Base-by-base conservation (phyloP, 306 rosid species). In the Prosopis cineraria region DNA sequence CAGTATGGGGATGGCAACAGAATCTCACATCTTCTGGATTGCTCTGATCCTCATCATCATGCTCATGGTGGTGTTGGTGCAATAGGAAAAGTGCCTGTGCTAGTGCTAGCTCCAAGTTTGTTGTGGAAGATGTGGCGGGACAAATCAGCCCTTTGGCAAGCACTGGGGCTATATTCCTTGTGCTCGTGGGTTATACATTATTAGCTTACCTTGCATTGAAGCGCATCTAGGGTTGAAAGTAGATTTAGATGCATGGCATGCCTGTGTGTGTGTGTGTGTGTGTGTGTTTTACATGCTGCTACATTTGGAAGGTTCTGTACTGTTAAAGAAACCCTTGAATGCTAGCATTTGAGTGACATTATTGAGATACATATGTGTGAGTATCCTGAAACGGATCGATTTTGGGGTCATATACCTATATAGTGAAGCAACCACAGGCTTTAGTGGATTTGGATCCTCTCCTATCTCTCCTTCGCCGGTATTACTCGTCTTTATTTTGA, bases 111-210 rank as follows among this genome's bases (percentile, higher is more conserved):
- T 93, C 95, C 87, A 89, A 70, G 70, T 88, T 91, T 69, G 65
- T 93, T 13, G 97, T 91, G 44, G 92, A 93, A 70, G 98, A 93
- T 76, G 86, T 91, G 72, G 83, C 27, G 67, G 93, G 95, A 7
- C 94, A 93, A 70, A 85, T 93, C 48, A 87, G 86, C 67, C 87
- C 97, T 67, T 31, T 47, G 45, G 81, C 74, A 60, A 79, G 98
- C 85, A 68, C 83, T 52, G 85, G 85, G 20, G 84, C 81, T 25
- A 64, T 93, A 90, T 43, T 85, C 41, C 76, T 88, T 67, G 91
- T 93, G 98, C 86, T 93, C 80, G 86, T 91, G 71, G 92, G 90
- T 7, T 93, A 91, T 79, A 91, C 95, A 77, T 17, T 88, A 69
- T 69, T 89, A 78, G 93, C 98, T 25, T 91, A 89, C 82, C 79